Evolutionary conservation across 805 yeast species (phyloP), one percentile per base, ranked within the genome.

Genomic region (Debaryomyces tyrocola): DNA sequence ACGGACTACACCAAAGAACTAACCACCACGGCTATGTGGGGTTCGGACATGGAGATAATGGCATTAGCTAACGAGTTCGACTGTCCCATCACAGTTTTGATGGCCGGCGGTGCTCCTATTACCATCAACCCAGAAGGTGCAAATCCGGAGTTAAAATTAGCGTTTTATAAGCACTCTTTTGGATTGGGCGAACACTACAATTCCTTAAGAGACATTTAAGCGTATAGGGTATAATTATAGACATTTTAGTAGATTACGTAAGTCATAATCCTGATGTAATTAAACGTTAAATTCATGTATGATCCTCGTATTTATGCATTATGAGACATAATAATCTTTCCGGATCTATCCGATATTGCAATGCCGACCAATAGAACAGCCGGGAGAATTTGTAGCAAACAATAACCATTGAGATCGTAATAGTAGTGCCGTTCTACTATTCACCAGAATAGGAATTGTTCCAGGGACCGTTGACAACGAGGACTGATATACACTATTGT

Each of bases 111-210:
- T 35, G 78, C 90, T 4, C 76, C 85, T 2, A 72, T 85, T 53
- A 63, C 56, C 33, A 79, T 88, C 46, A 87, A 88, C 55, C 89
- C 81, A 52, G 74, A 70, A 0, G 85, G 79, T 1, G 55, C 63
- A 2, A 43, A 51, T 2, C 80, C 81, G 2, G 83, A 74, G 54
- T 68, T 92, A 55, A 80, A 80, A 52, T 60, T 92, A 47, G 96
- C 89, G 0, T 92, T 84, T 60, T 92, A 88, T 64, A 86, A 84
- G 63, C 94, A 90, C 60, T 79, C 82, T 12, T 92, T 82, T 63
- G 94, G 97, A 0, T 75, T 92, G 20, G 99, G 99, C 21, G 98
- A 91, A 67, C 99, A 92, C 69, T 92, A 92, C 66, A 92, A 92
- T 62, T 89, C 97, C 24, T 59, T 72, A 33, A 54, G 70, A 33